Base-by-base conservation (phyloP, 1,139 yeast species). In the Protomyces inouyei region DNA sequence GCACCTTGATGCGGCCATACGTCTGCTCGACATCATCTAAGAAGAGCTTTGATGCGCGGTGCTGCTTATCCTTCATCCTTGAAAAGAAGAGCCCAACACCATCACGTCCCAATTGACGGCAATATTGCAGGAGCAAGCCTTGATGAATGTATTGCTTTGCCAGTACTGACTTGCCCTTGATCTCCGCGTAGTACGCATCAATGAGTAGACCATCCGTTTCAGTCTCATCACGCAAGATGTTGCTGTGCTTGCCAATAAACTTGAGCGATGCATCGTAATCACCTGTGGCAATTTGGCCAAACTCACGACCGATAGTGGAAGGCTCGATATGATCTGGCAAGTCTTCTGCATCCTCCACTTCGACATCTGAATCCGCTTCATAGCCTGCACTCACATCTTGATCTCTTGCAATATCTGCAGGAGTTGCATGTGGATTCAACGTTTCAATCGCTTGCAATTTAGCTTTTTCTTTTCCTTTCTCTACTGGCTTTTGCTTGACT, bases 191-290 rank as follows among this genome's bases (percentile, higher is more conserved):
- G 74, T 93, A 95, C 0, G 98, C 96, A 32, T 87, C 85, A 97
- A 93, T 92, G 73, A 92, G 79, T 66, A 95, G 82, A 0, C 96
- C 92, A 75, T 95, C 98, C 73, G 92, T 91, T 73, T 93, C 98
- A 67, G 84, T 85, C 70, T 88, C 92, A 2, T 84, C 83, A 2
- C 60, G 54, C 65, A 92, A 84, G 67, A 95, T 88, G 65, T 81
- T 79, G 38, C 89, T 83, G 74, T 91, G 88, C 65, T 76, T 72
- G 69, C 81, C 76, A 70, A 88, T 77, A 73, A 78, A 86, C 60
- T 76, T 76, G 66, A 85, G 81, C 70, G 86, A 79, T 64, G 77
- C 76, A 54, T 76, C 71, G 65, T 83, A 78, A 61, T 86, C 79
- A 37, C 78, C 76, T 3, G 76, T 69, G 2, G 84, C 76, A 38